Evolutionary conservation across 306 rosid genomes (phyloP), one percentile per base, ranked within the genome.

Genomic region (Leucaena leucocephala): DNA sequence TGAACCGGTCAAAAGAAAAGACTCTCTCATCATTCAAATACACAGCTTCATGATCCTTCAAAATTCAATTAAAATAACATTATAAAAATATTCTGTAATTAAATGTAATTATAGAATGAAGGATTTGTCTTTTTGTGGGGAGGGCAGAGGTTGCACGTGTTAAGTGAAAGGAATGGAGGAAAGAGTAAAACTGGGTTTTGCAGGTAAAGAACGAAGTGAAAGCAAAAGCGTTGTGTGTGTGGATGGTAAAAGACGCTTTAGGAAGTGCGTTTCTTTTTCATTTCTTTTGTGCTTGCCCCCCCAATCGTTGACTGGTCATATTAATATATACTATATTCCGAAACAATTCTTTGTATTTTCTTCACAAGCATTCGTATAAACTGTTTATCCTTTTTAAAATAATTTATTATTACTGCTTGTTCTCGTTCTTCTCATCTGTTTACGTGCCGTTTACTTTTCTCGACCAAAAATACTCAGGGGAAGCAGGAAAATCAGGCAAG

Each of bases 131-230:
- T 4, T 40, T 6, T 40, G 44, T 40, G 44, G 44, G 44, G 0
- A 40, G 59, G 27, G 72, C 40, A 40, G 38, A 39, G 14, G 62
- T 75, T 54, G 77, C 85, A 80, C 83, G 83, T 87, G 87, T 84
- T 57, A 15, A 16, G 46, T 65, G 46, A 40, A 1, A 64, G 67
- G 66, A 61, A 19, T 34, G 5, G 14, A 63, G 8, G 59, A 54
- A 54, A 36, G 45, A 64, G 44, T 38, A 64, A 36, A 54, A 54
- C 22, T 54, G n/a, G 65, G 38, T 22, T 62, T 62, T 8, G 42
- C n/a, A 4, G 39, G 68, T 34, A 36, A 35, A 21, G 19, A 14
- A 3, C 7, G 43, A 34, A 33, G 33, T 19, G 9, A 33, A 62
- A 33, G 67, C 67, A 21, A 57, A 21, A 3, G 33, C 3, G 10